phyloP scores from a whole-genome alignment of 176 grass and related monocot genomes.

The Urochloa ruziziensis region DNA sequence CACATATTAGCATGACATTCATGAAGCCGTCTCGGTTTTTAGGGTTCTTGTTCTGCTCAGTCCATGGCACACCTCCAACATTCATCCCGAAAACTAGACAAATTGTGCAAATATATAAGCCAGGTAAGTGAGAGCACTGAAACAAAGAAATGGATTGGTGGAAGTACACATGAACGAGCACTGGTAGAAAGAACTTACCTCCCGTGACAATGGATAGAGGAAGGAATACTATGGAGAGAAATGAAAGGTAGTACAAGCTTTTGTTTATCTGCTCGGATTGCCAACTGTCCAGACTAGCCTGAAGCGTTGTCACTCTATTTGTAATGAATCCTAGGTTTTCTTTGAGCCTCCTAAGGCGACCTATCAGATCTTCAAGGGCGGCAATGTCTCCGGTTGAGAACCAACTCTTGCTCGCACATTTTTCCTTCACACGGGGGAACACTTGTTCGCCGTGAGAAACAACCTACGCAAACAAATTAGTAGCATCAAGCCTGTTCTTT shows the following conservation, averaged over 20 bases:
- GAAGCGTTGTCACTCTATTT: constrained; percentile 74
- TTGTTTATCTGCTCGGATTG: constrained; percentile 94
- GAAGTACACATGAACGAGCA: neutral
- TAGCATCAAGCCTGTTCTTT: neutral
- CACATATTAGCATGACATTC: constrained; percentile 84
- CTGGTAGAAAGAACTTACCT: constrained; percentile 39
- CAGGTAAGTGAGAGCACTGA: neutral
- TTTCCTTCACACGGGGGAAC: constrained; percentile 88
- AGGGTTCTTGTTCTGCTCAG: constrained; percentile 62
- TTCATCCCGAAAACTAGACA: constrained; percentile 92
- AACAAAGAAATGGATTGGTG: neutral
- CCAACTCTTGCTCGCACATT: constrained; percentile 75
- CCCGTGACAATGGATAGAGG: constrained; percentile 91
- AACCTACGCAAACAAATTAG: constrained; percentile 40
- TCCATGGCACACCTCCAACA: constrained; percentile 92
- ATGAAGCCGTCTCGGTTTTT: constrained; percentile 68
- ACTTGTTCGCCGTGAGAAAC: constrained; percentile 96
- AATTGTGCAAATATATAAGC: neutral
- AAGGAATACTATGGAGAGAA: constrained; percentile 91
- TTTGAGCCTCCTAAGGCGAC: constrained; percentile 86
- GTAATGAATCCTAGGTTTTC: constrained; percentile 88
- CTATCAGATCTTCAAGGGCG: constrained; percentile 75
- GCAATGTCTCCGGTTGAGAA: constrained; percentile 61
- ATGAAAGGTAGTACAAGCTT: constrained; percentile 89
- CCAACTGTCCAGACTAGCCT: constrained; percentile 96